Evolutionary conservation across 2,329 filamentous ascomycete genomes (phyloP).

Genomic region (Exophiala aquamarina): DNA sequence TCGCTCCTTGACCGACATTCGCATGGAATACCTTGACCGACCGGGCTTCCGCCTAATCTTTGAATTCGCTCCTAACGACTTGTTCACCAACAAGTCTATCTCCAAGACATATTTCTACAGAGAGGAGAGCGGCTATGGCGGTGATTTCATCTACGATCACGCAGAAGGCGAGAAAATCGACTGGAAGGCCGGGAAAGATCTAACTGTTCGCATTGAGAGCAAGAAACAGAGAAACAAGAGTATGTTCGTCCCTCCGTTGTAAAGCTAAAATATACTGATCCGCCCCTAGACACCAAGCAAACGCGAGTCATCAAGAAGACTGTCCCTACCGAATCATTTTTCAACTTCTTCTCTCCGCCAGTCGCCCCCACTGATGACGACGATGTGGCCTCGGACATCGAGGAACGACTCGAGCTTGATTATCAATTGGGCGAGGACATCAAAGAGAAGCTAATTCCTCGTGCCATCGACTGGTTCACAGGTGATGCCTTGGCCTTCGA

Average conservation of each 20-base stretch:
- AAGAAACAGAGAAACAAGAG: constrained; percentile 99
- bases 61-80: constrained; percentile 92
- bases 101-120: constrained; percentile 99
- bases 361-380: constrained; percentile 74
- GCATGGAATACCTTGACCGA: constrained; percentile 99
- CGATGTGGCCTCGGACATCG: constrained; percentile 82
- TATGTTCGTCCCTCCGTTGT: constrained; percentile 49
- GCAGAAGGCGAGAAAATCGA: constrained; percentile 97
- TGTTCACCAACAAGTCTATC: constrained; percentile 95
- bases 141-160: constrained; percentile 99
- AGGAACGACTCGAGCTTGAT: constrained; percentile 96
- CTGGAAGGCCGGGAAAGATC: constrained; percentile 89
- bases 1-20: constrained; percentile 85
- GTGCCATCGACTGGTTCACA: constrained; percentile 99
- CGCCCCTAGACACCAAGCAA: constrained; percentile 84
- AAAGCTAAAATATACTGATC: constrained; percentile 21
- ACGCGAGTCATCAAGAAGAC: constrained; percentile 99
- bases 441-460: constrained; percentile 99
- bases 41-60: constrained; percentile 98
- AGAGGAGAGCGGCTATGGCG: constrained; percentile 96
- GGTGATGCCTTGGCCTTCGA: constrained; percentile 96
- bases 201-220: constrained; percentile 93
- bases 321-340: constrained; percentile 96
- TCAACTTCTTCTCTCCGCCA: constrained; percentile 98
- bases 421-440: constrained; percentile 99